Evolutionary conservation across 352 stramenopile species (phyloP).

Genomic region (Phytophthora agathidicida): DNA sequence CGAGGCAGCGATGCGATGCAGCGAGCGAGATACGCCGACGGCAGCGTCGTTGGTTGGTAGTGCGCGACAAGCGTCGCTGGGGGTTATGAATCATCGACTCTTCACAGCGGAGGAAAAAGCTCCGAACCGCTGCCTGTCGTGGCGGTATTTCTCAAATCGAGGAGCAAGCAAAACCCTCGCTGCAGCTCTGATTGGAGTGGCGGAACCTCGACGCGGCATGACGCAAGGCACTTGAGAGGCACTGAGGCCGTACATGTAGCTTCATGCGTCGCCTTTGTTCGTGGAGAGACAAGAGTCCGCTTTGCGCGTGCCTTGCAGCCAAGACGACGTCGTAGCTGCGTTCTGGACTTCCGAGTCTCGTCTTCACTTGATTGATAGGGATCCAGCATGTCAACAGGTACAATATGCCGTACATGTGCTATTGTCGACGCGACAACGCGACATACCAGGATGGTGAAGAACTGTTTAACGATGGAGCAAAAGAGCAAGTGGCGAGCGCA

Average conservation of each 20-base stretch:
- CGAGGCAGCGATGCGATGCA: slow-evolving; percentile 18
- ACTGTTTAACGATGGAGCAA: too few relatives aligned
- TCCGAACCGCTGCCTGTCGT: slow-evolving; percentile 17
- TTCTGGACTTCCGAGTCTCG: slow-evolving; percentile 11
- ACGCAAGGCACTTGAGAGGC: slow-evolving; percentile 5
- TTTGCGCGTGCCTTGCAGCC: too few relatives aligned
- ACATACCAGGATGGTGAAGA: too few relatives aligned
- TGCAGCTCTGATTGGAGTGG: slow-evolving; percentile 12
- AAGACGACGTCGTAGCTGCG: background rate
- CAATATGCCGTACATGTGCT: too few relatives aligned
- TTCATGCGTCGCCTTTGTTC: too few relatives aligned
- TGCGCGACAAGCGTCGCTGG: slow-evolving; percentile 12
- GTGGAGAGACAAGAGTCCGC: background rate
- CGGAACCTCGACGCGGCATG: slow-evolving; percentile 13
- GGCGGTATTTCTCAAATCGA: slow-evolving; percentile 19
- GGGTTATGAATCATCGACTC: slow-evolving; percentile 14
- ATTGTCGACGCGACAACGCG: too few relatives aligned
- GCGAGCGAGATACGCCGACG: slow-evolving; percentile 7
- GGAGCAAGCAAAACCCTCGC: background rate
- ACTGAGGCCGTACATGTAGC: background rate
- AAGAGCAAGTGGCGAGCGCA: too few relatives aligned
- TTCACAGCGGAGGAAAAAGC: slow-evolving; percentile 16
- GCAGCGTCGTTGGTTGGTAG: slow-evolving; percentile 2
- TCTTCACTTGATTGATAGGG: too few relatives aligned
- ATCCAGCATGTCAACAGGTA: too few relatives aligned